Evolutionary conservation across 345 rosid species (phyloP).

Genomic region (Chamaenerion angustifolium): DNA sequence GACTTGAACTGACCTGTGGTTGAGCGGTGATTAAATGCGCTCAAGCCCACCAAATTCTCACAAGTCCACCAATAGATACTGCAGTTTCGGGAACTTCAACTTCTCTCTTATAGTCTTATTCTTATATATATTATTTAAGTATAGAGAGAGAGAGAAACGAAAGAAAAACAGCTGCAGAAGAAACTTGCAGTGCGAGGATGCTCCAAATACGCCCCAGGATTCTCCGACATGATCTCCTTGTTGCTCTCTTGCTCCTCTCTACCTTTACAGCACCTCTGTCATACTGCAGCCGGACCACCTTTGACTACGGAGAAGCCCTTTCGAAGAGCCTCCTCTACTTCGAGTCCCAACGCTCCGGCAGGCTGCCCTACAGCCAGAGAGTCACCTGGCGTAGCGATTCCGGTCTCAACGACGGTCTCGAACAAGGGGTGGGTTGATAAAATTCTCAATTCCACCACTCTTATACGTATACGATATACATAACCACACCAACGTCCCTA

Average conservation of each 20-base stretch:
- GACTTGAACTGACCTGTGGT: too few species aligned
- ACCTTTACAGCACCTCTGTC: not conserved
- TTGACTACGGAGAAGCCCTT: conserved; percentile 39
- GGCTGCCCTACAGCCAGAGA: conserved; percentile 42
- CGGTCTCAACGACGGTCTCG: conserved; percentile 50
- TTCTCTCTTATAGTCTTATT: too few species aligned
- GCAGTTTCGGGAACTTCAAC: too few species aligned
- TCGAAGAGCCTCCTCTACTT: conserved; percentile 53
- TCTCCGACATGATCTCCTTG: not conserved
- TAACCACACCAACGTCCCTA: too few species aligned
- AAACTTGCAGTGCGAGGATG: too few species aligned
- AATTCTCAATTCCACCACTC: not conserved
- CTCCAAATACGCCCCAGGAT: not conserved
- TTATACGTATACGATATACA: too few species aligned
- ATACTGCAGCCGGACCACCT: conserved; percentile 1
- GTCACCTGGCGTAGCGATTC: conserved; percentile 59
- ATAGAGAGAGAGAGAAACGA: conserved; percentile 1
- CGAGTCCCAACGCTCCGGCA: conserved; percentile 54
- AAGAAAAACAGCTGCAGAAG: not conserved
- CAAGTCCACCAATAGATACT: not conserved
- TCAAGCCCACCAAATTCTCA: too few species aligned
- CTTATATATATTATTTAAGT: not conserved
- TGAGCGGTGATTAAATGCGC: too few species aligned
- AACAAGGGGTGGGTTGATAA: conserved; percentile 39
- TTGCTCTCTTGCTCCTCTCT: conserved; percentile 1